Base-by-base conservation (phyloP, 768 basidiomycete genomes). In the Mycena vulgaris region DNA sequence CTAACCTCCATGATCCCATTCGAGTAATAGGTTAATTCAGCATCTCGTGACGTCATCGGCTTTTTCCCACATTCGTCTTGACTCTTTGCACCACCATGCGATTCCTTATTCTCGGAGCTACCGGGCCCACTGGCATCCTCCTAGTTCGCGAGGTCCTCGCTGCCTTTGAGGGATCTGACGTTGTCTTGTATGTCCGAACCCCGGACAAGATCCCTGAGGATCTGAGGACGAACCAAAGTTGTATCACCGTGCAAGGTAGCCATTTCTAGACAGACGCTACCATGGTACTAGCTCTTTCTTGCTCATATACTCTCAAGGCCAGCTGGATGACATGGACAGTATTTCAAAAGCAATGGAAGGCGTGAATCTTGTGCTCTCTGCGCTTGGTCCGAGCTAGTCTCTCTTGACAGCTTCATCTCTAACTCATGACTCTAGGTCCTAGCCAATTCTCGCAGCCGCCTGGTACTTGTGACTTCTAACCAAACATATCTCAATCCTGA, bases 61-160 rank as follows among this genome's bases (percentile, higher is more conserved):
- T 14, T 37, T 37, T 7, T 37, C 14, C 16, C 10, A 40, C 39
- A 17, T n/a, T 23, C 31, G 3, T n/a, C 52, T 25, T 31, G 23
- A 27, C 13, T 49, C 61, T 57, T 42, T n/a, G 14, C 5, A 31
- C 31, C 21, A 21, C 39, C 21, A 87, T 88, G 88, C 89, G 83
- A 28, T 74, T 93, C 65, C 83, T 94, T 62, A 82, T 94, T 66
- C 83, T 94, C n/a, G 93, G 93, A 21, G 90, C 85, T 27, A 94
- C 93, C 4, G 92, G 93, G 1, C 84, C 88, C 17, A 79, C 80
- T 39, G 93, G 93, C 56, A 78, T 87, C 51, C 83, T 86, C 21
- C 82, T 93, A 67, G 83, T 90, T 65, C 85, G 89, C 59, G 86
- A 91, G 74, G 80, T 85, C 7, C 85, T 94, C 21, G 75, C 80